These are phyloP conservation scores for Magnolia sinica DNA, from an alignment of 164 flowering plant species.

Conservation along the genomic window DNA sequence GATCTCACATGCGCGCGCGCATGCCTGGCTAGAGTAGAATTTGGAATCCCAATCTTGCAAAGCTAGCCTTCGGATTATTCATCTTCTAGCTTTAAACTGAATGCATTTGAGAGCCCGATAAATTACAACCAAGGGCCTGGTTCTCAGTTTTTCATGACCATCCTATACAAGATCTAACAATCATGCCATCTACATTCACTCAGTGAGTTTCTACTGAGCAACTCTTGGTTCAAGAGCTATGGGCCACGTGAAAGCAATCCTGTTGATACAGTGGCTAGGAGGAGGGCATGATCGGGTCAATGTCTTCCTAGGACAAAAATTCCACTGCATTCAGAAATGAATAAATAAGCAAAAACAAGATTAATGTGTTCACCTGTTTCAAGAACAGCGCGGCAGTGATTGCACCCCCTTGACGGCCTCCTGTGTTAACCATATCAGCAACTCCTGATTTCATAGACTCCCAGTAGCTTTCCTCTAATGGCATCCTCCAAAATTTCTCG, in stretches of 20 bases:
- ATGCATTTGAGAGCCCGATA: too few relatives aligned
- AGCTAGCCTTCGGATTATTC: too few relatives aligned
- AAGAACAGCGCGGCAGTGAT: slow-evolving; percentile 93
- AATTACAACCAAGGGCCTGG: too few relatives aligned
- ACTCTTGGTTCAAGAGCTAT: not conserved
- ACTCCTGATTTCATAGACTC: slow-evolving; percentile 95
- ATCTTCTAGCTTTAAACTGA: too few relatives aligned
- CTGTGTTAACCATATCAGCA: slow-evolving; percentile 98
- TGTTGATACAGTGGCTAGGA: not conserved
- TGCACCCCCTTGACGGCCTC: slow-evolving; percentile 85
- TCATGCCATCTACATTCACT: too few relatives aligned
- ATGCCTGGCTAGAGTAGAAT: too few relatives aligned
- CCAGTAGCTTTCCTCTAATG: slow-evolving; percentile 97
- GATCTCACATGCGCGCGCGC: too few relatives aligned
- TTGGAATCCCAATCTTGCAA: too few relatives aligned
- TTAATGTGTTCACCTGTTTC: slow-evolving; percentile 60
- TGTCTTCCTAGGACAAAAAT: not conserved
- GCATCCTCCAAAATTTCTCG: slow-evolving; percentile 95
- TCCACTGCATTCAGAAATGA: not conserved
- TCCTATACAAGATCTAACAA: too few relatives aligned
- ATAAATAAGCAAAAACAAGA: not conserved
- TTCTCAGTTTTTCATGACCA: too few relatives aligned
- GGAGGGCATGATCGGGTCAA: too few relatives aligned
- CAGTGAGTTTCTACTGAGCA: too few relatives aligned
- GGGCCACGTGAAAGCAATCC: not conserved